phyloP scores from a whole-genome alignment of 495 filamentous ascomycete genomes.

The Penicillium longicatenatum region DNA sequence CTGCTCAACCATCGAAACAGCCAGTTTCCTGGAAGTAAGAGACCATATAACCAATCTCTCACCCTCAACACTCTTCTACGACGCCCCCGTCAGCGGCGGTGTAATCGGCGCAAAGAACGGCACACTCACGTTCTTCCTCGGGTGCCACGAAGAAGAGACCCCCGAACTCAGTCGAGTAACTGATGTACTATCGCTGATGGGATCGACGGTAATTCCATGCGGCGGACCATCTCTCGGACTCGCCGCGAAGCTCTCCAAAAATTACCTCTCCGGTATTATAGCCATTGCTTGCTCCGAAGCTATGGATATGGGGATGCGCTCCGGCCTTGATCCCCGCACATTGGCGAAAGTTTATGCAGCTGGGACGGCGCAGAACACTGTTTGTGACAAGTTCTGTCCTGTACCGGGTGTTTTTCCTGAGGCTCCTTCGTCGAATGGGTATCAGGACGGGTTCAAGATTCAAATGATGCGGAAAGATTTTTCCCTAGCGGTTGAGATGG shows the following conservation, averaged over 20 bases:
- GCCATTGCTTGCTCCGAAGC: constrained; percentile 55
- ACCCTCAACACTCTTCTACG: constrained; percentile 39
- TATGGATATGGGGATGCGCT: constrained; percentile 56
- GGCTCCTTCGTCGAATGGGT: constrained; percentile 49
- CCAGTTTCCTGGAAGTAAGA: constrained; percentile 39
- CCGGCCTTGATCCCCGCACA: constrained; percentile 50
- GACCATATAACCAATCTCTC: constrained; percentile 23
- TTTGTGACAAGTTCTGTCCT: constrained; percentile 52
- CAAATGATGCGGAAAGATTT: constrained; percentile 59
- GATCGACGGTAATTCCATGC: constrained; percentile 50
- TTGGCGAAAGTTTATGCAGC: constrained; percentile 50
- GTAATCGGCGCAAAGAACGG: constrained; percentile 48
- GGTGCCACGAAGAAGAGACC: constrained; percentile 34
- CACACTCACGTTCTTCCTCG: constrained; percentile 53
- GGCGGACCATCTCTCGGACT: constrained; percentile 52
- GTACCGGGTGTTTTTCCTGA: constrained; percentile 52
- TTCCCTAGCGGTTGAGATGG: constrained; percentile 49
- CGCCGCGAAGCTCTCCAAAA: constrained; percentile 57
- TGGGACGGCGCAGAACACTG: constrained; percentile 52
- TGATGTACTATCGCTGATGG: constrained; percentile 24
- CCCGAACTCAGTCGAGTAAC: constrained; percentile 15
- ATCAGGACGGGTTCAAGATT: constrained; percentile 53
- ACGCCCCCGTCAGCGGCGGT: constrained; percentile 48
- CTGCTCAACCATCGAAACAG: constrained; percentile 49
- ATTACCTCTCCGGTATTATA: constrained; percentile 56